Evolutionary conservation across 2,329 filamentous ascomycete genomes (phyloP), one percentile per base, ranked within the genome.

Genomic region (Parastagonospora avenae): DNA sequence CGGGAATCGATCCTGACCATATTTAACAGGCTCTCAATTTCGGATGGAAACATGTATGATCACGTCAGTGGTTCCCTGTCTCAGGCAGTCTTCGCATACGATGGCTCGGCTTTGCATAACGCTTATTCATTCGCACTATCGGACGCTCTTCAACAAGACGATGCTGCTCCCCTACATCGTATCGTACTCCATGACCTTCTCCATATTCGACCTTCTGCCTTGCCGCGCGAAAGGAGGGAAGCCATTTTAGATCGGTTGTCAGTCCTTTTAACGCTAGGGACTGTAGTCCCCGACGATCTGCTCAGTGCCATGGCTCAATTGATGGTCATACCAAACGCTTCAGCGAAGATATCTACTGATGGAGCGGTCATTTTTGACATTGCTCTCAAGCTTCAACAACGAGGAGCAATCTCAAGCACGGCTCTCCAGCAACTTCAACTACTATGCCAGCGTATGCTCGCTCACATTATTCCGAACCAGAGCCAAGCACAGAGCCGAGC

Each of bases 251-350:
- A 75, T 42, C 63, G 59, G 16, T 47, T 70, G 28, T 59, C 60
- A 8, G 52, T 60, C 3, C 52, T 64, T 24, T 31, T 69, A 4
- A 39, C 37, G 3, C 45, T 50, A 5, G 42, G 48, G 6, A 43
- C 59, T 24, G 19, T 42, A 16, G 44, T 60, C 15, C 42, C 52
- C 4, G 37, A 52, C 4, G 40, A 40, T 1, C 16, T 66, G 11
- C 50, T 72, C 4, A 66, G 63, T 36, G 58, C 70, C 32, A 62
- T 72, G 57, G 57, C 55, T 7, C 63, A 65, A 42, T 54, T 75
- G 8, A 72, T 74, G 65, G 56, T 67, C 28, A 53, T 66, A 5
- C 64, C 72, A 2, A 75, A 75, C 47, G 66, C 72, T 11, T 73
- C 65, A 5, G 66, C 72, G 9, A 71, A 67, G 27, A 46, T 74